These are phyloP conservation scores for Fusarium tjaetaba DNA, from an alignment of 2,329 filamentous ascomycete species.

Conservation along the genomic window DNA sequence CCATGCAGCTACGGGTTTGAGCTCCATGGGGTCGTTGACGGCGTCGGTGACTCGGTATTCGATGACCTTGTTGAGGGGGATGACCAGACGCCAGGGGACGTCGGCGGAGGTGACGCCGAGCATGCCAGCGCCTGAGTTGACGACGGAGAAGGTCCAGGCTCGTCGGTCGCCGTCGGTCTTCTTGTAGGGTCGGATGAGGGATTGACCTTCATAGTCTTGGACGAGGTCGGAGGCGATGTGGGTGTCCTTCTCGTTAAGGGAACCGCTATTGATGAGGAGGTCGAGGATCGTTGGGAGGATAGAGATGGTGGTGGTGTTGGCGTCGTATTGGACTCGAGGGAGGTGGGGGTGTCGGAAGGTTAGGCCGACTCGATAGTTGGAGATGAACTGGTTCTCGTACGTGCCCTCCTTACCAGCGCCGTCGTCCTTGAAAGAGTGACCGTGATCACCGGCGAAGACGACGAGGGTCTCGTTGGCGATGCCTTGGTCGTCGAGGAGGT, in stretches of 20 bases:
- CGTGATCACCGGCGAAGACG: constrained; percentile 50
- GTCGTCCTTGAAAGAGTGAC: constrained; percentile 49
- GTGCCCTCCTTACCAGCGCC: constrained; percentile 46
- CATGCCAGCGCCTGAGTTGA: constrained; percentile 50
- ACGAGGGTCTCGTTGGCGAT: constrained; percentile 50
- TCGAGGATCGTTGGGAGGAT: constrained; percentile 50
- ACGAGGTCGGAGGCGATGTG: constrained; percentile 43
- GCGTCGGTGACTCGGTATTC: constrained; percentile 49
- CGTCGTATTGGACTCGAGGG: constrained; percentile 45
- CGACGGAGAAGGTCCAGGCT: constrained; percentile 49
- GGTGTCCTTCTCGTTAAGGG: constrained; percentile 42
- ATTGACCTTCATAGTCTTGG: constrained; percentile 50
- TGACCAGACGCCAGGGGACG: constrained; percentile 46
- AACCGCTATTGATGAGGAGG: constrained; percentile 47
- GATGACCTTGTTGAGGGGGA: constrained; percentile 46
- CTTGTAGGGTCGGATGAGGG: constrained; percentile 46
- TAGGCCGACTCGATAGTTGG: constrained; percentile 47
- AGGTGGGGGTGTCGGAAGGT: constrained; percentile 48
- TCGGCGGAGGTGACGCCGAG: constrained; percentile 47
- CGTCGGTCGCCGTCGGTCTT: constrained; percentile 40
- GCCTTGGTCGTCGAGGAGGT: constrained; percentile 46
- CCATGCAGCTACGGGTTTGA: constrained; percentile 42
- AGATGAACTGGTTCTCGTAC: constrained; percentile 46
- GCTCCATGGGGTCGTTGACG: constrained; percentile 44
- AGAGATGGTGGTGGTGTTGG: constrained; percentile 47